A percentile compares a stretch with the other conserved stretches of the same genome.
Conservation (phyloP, 2,329 filamentous ascomycete species). For the Diplodia scrobiculata region DNA sequence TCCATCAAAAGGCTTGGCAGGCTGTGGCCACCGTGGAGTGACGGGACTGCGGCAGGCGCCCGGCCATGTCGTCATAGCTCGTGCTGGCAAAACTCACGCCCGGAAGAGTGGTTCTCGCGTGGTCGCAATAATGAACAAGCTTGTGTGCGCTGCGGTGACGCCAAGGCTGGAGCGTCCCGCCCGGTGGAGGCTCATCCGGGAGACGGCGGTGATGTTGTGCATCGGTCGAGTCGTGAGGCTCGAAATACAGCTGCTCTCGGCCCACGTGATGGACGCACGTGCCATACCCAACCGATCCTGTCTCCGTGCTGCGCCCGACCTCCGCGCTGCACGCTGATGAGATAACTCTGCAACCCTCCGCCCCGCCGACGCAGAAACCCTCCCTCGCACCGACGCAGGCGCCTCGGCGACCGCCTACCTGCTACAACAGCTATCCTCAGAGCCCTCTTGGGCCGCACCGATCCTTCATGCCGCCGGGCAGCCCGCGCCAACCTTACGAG, state of each 20-base stretch:
- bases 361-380: slow-evolving; percentile 19
- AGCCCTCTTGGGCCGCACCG: slow-evolving; percentile 25
- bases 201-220: background rate
- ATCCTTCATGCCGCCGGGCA: slow-evolving; percentile 29
- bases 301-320: slow-evolving; percentile 19
- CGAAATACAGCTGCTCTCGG: too few relatives aligned
- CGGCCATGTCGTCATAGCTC: background rate
- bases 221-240: background rate
- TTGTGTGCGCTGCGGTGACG: background rate
- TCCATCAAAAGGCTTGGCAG: background rate
- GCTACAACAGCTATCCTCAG: background rate
- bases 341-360: slow-evolving; percentile 29
- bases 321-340: slow-evolving; percentile 27
- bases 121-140: background rate
- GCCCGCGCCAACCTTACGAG: slow-evolving; percentile 16
- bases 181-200: background rate
- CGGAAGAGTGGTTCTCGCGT: background rate
- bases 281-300: slow-evolving; percentile 4
- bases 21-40: background rate
- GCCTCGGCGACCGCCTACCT: slow-evolving; percentile 3
- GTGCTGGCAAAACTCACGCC: background rate
- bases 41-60: background rate
- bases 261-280: slow-evolving; percentile 2
- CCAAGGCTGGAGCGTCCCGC: background rate
- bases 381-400: slow-evolving; percentile 13